Evolutionary conservation across 2,329 filamentous ascomycete genomes (phyloP).

Genomic region (Furcasterigmium sp.): DNA sequence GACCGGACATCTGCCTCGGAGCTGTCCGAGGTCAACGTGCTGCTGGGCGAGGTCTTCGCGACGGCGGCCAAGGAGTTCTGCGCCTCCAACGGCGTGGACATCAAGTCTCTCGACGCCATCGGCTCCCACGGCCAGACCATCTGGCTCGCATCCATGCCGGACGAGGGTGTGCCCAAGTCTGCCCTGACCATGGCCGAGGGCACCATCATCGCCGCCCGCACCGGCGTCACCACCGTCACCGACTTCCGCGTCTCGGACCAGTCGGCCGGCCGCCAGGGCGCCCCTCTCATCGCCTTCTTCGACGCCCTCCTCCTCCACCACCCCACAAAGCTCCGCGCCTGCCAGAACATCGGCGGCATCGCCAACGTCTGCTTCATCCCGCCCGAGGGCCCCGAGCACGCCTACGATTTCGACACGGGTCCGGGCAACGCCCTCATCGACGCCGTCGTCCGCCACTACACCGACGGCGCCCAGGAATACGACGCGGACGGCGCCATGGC

Average conservation of each 20-base stretch:
- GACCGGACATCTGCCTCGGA: constrained; percentile 47
- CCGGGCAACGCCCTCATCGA: constrained; percentile 54
- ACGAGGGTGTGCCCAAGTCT: constrained; percentile 36
- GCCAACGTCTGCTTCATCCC: constrained; percentile 57
- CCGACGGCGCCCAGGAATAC: constrained; percentile 41
- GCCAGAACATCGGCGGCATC: constrained; percentile 58
- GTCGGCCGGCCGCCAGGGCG: constrained; percentile 48
- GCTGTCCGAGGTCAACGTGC: constrained; percentile 51
- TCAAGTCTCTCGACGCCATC: constrained; percentile 44
- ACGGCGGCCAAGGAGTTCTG: constrained; percentile 45
- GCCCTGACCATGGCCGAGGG: constrained; percentile 55
- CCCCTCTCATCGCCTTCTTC: constrained; percentile 52
- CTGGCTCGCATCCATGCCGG: constrained; percentile 50
- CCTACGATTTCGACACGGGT: constrained; percentile 49
- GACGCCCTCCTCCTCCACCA: constrained; percentile 51
- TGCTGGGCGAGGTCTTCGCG: constrained; percentile 52
- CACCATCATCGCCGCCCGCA: constrained; percentile 45
- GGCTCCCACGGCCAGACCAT: constrained; percentile 56
- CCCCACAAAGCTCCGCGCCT: constrained; percentile 49
- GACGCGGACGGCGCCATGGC: constrained; percentile 48
- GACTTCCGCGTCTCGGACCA: constrained; percentile 54
- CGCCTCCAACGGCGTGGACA: constrained; percentile 32
- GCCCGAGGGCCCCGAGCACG: constrained; percentile 31
- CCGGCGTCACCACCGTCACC: constrained; percentile 53
- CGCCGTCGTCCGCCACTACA: constrained; percentile 49